A percentile compares a stretch with the other conserved stretches of the same genome.
Evolutionary conservation across 768 basidiomycete genomes (phyloP).

Genomic region (Trametes elegans): DNA sequence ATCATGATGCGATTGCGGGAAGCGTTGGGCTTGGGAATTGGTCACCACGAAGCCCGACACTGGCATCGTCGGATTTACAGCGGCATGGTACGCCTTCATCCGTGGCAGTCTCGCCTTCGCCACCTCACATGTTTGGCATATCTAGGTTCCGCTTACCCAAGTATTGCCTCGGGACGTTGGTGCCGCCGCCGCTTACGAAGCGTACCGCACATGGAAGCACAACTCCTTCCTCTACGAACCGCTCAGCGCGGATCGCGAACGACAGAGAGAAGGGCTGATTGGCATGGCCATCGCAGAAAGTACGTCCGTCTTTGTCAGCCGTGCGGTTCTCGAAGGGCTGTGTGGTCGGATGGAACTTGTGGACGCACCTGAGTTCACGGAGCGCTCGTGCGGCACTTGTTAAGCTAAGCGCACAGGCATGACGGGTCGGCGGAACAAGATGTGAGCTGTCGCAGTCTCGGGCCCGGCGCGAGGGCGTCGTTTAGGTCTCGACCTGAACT

Average conservation of each 20-base stretch:
- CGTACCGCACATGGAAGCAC: conserved; percentile 65
- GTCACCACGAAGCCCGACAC: conserved; percentile 56
- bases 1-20: conserved; percentile 32
- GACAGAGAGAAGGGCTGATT: conserved; percentile 63
- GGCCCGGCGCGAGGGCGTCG: no score
- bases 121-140: no score
- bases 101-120: not conserved
- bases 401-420: no score
- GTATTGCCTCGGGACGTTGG: conserved; percentile 65
- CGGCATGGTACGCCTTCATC: conserved; percentile 40
- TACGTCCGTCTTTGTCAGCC: conserved; percentile 25
- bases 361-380: not conserved
- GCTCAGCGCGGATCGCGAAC: conserved; percentile 52
- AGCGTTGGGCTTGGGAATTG: conserved; percentile 41
- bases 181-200: conserved; percentile 77
- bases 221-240: conserved; percentile 53
- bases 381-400: not conserved
- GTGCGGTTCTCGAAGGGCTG: not conserved
- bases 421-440: no score
- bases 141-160: conserved; percentile 50
- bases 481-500: no score
- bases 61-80: conserved; percentile 71
- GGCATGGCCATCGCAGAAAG: conserved; percentile 75
- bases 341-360: not conserved
- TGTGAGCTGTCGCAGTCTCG: no score